Evolutionary conservation across 805 yeast genomes (phyloP).

Genomic region (Barnettozyma pratensis): DNA sequence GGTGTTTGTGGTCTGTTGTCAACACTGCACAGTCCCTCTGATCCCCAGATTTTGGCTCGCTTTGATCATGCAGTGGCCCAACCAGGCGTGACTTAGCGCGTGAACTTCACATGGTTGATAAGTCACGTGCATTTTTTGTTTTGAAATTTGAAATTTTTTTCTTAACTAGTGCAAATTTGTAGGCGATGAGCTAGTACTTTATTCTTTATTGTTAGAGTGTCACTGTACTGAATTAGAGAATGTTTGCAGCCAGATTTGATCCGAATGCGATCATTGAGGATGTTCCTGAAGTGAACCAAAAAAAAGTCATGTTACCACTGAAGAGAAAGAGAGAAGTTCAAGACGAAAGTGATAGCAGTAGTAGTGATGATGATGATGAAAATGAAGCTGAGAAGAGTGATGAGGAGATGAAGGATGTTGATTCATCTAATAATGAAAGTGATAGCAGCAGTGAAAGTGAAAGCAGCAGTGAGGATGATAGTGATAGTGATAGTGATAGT

Average conservation of each 20-base stretch:
- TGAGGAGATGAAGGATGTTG: slow-evolving; percentile 6
- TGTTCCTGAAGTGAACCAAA: neutral
- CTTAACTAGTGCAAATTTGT: neutral
- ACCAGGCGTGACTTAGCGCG: too few species aligned
- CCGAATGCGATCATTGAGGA: slow-evolving; percentile 32
- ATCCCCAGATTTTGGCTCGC: too few species aligned
- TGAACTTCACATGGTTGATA: too few species aligned
- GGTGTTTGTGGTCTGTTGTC: too few species aligned
- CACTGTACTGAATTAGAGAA: neutral
- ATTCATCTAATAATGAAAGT: slow-evolving; percentile 6
- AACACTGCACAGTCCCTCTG: too few species aligned
- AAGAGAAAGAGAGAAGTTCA: slow-evolving; percentile 22
- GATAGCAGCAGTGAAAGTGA: slow-evolving; percentile 21
- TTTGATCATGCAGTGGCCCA: too few species aligned
- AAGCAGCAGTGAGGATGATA: slow-evolving; percentile 18
- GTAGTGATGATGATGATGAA: slow-evolving; percentile 11
- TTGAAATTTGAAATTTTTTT: too few species aligned
- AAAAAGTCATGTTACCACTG: neutral
- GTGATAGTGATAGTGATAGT: slow-evolving; percentile 17
- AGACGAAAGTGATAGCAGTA: neutral
- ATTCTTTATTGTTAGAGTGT: too few species aligned
- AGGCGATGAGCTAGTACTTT: neutral
- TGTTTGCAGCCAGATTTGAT: slow-evolving; percentile 67
- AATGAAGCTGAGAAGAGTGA: slow-evolving; percentile 7
- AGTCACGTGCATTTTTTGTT: neutral